phyloP scores from a whole-genome alignment of 164 flowering plant species.

The Buxus sempervirens region DNA sequence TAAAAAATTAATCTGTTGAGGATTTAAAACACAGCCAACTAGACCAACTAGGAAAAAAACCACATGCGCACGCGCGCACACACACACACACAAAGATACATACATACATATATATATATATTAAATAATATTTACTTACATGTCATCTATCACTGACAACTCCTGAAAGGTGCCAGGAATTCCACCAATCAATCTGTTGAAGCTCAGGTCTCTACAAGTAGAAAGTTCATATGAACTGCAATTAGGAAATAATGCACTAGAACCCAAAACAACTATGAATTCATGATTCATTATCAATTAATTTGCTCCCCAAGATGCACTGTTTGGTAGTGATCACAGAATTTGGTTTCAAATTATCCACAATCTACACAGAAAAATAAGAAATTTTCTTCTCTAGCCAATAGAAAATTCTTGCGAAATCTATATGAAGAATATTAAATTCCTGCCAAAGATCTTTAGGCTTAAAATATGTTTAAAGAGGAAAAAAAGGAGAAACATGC shows the following conservation, averaged over 20 bases:
- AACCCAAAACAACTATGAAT: background rate
- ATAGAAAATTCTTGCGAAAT: too few species aligned
- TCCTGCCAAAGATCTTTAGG: too few species aligned
- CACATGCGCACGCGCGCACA: too few species aligned
- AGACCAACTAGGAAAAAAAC: background rate
- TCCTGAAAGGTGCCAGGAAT: conserved; percentile 35
- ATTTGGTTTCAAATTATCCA: too few species aligned
- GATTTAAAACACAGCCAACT: background rate
- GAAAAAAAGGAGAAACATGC: too few species aligned
- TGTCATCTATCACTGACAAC: conserved; percentile 9
- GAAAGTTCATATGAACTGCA: background rate
- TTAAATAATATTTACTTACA: conserved; percentile 18
- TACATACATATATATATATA: background rate
- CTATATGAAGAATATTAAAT: too few species aligned
- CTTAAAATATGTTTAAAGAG: too few species aligned
- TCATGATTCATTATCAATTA: background rate
- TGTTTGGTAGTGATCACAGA: background rate
- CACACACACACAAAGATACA: too few species aligned
- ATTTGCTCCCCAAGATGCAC: background rate
- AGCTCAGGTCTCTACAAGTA: conserved; percentile 58
- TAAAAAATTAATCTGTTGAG: background rate
- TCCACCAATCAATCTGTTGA: conserved; percentile 50
- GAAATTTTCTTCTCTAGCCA: too few species aligned
- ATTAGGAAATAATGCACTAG: background rate
- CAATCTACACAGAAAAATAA: too few species aligned